Evolutionary conservation across 2,329 filamentous ascomycete species (phyloP), one percentile per base, ranked within the genome.

Genomic region (Fusarium torulosum): DNA sequence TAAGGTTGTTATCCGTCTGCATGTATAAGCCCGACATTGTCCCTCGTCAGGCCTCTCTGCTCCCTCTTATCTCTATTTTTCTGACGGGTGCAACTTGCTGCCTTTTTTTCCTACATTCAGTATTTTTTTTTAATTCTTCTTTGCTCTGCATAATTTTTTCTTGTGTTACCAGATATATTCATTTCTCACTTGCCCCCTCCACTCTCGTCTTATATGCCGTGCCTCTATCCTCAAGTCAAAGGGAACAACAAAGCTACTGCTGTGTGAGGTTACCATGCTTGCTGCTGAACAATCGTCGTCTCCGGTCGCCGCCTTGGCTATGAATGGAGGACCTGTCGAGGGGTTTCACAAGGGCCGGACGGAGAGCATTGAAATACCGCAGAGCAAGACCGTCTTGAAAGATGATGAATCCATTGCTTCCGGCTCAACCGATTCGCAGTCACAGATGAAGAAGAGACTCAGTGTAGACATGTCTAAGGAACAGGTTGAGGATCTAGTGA

Each of bases 391-490:
- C 10, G 41, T 9, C 42, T 10, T 43, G 27, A 57, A 63, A 21
- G 66, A 69, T 8, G 46, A 45, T 40, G 63, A 63, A 2, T 67
- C 63, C 20, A 51, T 68, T 10, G 54, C 59, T 25, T 72, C 67
- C 33, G 62, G 65, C 14, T 44, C 66, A 57, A 71, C 61, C 55
- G 66, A 73, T 45, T 21, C 44, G 17, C 57, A 65, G 38, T 20
- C 47, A 11, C 61, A 61, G 20, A 56, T 69, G 59, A 73, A 60
- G 42, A 68, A 71, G 50, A 69, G 61, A 37, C 61, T 67, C 61
- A 69, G 63, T 29, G 51, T 58, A 31, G 72, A 74, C 40, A 69
- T 74, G 60, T 73, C 72, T 1, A 74, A 74, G 54, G 59, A 74
- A 43, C 59, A 72, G 17, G 63, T 74, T 33, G 72, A 74, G 21